These are phyloP conservation scores for Rhynchospora breviuscula DNA, from an alignment of 176 grass and related monocot genomes.

Conservation along the genomic window DNA sequence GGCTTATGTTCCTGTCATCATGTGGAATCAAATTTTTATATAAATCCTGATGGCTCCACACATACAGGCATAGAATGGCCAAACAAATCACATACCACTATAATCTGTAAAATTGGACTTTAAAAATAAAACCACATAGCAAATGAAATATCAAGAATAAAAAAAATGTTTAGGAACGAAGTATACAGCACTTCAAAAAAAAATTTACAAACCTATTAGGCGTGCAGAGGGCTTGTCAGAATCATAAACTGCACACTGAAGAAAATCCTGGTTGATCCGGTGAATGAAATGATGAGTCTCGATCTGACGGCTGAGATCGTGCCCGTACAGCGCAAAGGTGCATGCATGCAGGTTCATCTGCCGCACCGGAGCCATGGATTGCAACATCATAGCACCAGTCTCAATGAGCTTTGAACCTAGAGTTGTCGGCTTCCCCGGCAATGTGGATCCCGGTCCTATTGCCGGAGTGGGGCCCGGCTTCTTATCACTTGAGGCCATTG, in stretches of 20 bases:
- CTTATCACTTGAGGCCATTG: conserved; percentile 60
- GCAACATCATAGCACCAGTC: conserved; percentile 43
- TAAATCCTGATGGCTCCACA: not conserved
- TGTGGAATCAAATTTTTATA: not conserved
- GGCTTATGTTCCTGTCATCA: not conserved
- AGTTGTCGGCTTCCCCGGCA: conserved; percentile 33
- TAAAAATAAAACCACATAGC: too few relatives aligned
- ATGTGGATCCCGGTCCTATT: not conserved
- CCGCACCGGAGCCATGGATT: conserved; percentile 53
- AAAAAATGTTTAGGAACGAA: too few relatives aligned
- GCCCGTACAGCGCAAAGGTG: conserved; percentile 66
- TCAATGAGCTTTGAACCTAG: conserved; percentile 40
- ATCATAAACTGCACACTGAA: conserved; percentile 86
- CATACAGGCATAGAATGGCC: not conserved
- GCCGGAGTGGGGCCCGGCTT: conserved; percentile 16
- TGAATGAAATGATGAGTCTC: conserved; percentile 71
- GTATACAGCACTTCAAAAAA: too few relatives aligned
- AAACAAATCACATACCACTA: not conserved
- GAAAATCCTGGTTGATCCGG: conserved; percentile 76
- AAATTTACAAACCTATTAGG: conserved; percentile 41
- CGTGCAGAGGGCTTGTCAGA: conserved; percentile 51
- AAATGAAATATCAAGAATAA: too few relatives aligned
- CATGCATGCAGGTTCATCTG: conserved; percentile 90
- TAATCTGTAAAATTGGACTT: not conserved
- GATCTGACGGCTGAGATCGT: conserved; percentile 57